These are phyloP conservation scores for Naumovozyma dairenensis DNA, from an alignment of 805 yeast species.

Conservation along the genomic window DNA sequence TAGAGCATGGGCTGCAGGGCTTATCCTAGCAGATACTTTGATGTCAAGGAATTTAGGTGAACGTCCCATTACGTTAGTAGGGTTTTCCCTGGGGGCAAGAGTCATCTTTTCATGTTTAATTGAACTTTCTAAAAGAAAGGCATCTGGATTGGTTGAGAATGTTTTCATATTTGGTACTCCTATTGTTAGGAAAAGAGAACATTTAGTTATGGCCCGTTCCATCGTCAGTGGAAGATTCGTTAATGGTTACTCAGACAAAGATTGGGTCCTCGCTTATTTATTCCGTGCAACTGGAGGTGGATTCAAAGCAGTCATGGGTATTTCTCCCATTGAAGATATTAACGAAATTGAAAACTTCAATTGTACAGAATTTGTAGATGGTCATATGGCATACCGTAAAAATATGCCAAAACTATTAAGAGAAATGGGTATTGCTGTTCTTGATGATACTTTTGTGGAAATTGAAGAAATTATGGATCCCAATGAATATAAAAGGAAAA, in stretches of 20 bases:
- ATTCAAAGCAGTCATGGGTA: slow-evolving; percentile 79
- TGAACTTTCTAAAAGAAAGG: slow-evolving; percentile 78
- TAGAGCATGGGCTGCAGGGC: slow-evolving; percentile 95
- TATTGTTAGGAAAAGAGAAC: slow-evolving; percentile 66
- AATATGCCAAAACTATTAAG: slow-evolving; percentile 78
- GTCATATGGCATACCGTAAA: slow-evolving; percentile 95
- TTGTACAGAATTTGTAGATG: slow-evolving; percentile 78
- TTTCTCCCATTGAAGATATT: slow-evolving; percentile 59
- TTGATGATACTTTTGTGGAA: slow-evolving; percentile 86
- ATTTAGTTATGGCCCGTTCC: slow-evolving; percentile 65
- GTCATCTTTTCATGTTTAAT: slow-evolving; percentile 82
- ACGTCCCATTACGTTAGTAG: slow-evolving; percentile 84
- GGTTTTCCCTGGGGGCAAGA: slow-evolving; percentile 89
- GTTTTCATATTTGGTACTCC: slow-evolving; percentile 87
- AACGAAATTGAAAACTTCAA: slow-evolving; percentile 75
- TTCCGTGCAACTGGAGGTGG: slow-evolving; percentile 97
- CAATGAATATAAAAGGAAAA: slow-evolving; percentile 71
- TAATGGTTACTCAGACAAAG: slow-evolving; percentile 84
- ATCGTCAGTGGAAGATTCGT: slow-evolving; percentile 85
- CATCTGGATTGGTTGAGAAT: slow-evolving; percentile 80
- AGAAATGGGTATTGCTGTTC: slow-evolving; percentile 64
- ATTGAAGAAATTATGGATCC: slow-evolving; percentile 89
- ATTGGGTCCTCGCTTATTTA: slow-evolving; percentile 92
- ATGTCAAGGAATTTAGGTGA: slow-evolving; percentile 82
- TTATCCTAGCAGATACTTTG: slow-evolving; percentile 81